Evolutionary conservation across 2,329 filamentous ascomycete genomes (phyloP).

Genomic region (Trematosphaeria pertusa): DNA sequence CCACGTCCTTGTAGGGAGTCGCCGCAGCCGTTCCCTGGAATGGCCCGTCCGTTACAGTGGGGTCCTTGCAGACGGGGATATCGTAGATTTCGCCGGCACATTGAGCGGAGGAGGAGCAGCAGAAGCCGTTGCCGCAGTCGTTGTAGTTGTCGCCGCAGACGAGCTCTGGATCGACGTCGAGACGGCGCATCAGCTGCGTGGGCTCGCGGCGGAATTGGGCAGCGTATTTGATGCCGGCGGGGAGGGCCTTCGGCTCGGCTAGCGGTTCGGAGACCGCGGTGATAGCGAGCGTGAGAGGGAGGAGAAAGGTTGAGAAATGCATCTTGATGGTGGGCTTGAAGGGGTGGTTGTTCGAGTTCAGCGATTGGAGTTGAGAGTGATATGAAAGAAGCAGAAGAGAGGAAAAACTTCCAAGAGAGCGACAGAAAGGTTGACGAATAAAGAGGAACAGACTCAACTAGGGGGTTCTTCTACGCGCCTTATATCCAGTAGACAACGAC

Average conservation of each 20-base stretch:
- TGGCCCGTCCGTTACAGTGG: conserved; percentile 1
- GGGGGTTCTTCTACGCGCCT: too few relatives aligned
- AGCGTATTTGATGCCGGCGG: background rate
- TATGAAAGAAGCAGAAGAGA: too few relatives aligned
- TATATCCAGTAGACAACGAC: too few relatives aligned
- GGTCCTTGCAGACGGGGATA: conserved; percentile 15
- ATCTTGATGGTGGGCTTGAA: too few relatives aligned
- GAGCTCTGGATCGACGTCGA: conserved; percentile 6
- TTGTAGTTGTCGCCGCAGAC: conserved; percentile 13
- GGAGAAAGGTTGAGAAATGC: background rate
- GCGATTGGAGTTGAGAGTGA: too few relatives aligned
- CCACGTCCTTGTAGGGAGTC: conserved; percentile 12
- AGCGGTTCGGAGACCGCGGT: background rate
- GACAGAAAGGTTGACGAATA: too few relatives aligned
- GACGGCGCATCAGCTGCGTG: background rate
- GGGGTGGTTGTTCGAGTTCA: too few relatives aligned
- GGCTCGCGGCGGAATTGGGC: background rate
- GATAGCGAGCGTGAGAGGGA: background rate
- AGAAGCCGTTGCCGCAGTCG: conserved; percentile 16
- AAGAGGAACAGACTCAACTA: too few relatives aligned
- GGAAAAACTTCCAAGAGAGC: too few relatives aligned
- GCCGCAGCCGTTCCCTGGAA: conserved; percentile 7
- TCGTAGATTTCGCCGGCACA: conserved; percentile 10
- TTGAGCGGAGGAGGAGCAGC: conserved; percentile 4
- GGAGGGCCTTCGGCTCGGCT: background rate